Percentiles rank a stretch among this genome's conserved stretches.
phyloP scores from a whole-genome alignment of 2,329 filamentous ascomycete species.

The Pyricularia sp. region DNA sequence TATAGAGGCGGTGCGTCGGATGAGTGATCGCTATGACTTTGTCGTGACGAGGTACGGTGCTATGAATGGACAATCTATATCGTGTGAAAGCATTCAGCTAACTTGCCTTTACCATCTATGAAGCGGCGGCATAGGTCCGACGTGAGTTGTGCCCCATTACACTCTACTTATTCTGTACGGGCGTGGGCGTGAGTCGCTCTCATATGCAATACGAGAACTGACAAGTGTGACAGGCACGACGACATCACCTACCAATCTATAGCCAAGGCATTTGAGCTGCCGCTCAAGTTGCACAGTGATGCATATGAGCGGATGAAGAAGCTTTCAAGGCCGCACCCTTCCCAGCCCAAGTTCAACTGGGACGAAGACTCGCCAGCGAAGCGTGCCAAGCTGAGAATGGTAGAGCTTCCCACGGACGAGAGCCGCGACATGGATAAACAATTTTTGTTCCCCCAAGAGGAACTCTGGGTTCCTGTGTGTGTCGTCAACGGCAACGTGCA shows the following conservation, averaged over 20 bases:
- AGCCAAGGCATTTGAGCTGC: constrained; percentile 72
- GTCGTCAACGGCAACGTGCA: constrained; percentile 90
- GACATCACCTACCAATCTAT: constrained; percentile 96
- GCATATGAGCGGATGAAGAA: constrained; percentile 74
- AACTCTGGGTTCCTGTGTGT: constrained; percentile 80
- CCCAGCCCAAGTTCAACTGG: constrained; percentile 70
- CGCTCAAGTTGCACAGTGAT: constrained; percentile 62
- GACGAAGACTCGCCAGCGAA: constrained; percentile 65
- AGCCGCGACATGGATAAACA: constrained; percentile 53
- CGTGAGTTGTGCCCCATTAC: constrained; percentile 38
- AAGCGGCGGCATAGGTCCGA: constrained; percentile 86
- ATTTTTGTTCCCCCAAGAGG: constrained; percentile 63
- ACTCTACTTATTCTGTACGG: neutral
- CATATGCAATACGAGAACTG: neutral
- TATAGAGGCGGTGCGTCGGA: constrained; percentile 69
- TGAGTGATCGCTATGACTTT: constrained; percentile 85
- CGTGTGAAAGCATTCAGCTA: constrained; percentile 7
- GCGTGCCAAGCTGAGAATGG: constrained; percentile 80
- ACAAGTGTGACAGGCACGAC: constrained; percentile 54
- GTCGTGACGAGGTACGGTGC: constrained; percentile 61
- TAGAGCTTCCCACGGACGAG: constrained; percentile 67
- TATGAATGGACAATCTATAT: neutral
- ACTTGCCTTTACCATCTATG: neutral
- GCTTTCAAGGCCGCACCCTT: constrained; percentile 60
- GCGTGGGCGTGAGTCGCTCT: neutral